Evolutionary conservation across 108 stramenopile genomes (phyloP).

Genomic region (Conticribra weissflogii): DNA sequence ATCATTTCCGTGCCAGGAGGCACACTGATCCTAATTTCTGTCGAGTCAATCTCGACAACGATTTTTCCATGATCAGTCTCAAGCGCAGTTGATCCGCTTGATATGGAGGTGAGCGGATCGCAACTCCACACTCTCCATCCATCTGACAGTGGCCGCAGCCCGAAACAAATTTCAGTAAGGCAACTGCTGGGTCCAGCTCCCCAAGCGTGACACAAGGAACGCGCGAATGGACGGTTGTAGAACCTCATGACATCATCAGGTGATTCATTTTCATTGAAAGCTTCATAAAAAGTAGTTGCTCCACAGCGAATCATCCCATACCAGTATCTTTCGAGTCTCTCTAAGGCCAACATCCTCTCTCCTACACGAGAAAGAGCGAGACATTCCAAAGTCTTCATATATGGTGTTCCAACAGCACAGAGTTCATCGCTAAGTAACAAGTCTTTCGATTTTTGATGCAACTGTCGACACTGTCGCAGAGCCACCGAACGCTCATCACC

Average conservation of each 20-base stretch:
- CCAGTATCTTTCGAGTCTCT: constrained; percentile 34
- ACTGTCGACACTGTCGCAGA: constrained; percentile 10
- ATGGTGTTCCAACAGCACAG: constrained; percentile 33
- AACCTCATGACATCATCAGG: constrained; percentile 24
- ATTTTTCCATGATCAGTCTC: constrained; percentile 29
- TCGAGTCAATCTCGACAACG: constrained; percentile 7
- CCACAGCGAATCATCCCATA: constrained; percentile 39
- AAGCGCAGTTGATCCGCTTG: constrained; percentile 2
- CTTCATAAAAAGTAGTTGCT: constrained; percentile 53
- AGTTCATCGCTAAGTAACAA: constrained; percentile 18
- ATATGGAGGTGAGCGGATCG: constrained; percentile 20
- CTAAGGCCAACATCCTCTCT: constrained; percentile 20
- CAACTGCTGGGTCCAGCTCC: constrained; percentile 43
- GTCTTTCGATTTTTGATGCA: constrained; percentile 13
- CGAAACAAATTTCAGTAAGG: constrained; percentile 37
- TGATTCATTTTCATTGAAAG: constrained; percentile 29
- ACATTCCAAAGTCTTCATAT: constrained; percentile 45
- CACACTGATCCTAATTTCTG: constrained; percentile 17
- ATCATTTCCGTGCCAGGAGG: constrained; percentile 37
- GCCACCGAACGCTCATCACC: constrained; percentile 22
- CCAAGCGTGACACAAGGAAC: constrained; percentile 52
- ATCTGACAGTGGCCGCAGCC: constrained; percentile 38
- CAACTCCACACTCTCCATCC: constrained; percentile 41
- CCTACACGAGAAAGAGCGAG: constrained; percentile 27
- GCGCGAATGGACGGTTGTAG: constrained; percentile 39